Evolutionary conservation across 345 rosid species (phyloP), one percentile per base, ranked within the genome.

Genomic region (Erodium maritimum): DNA sequence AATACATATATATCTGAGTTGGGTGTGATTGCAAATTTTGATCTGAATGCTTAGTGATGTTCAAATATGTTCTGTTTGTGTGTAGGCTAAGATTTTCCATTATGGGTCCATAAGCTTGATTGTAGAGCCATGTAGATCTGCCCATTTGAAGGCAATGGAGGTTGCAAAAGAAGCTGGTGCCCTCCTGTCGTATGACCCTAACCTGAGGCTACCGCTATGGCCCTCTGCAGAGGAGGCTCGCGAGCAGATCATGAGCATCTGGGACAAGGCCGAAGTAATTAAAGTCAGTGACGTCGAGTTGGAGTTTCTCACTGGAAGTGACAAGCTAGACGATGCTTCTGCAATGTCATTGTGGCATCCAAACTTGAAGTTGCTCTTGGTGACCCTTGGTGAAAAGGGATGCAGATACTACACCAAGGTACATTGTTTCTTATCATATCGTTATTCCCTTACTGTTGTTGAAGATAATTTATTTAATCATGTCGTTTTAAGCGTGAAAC

Each of bases 71-170:
- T 29, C 14, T 13, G 24, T 22, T 1, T 42, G 5, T 42, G n/a
- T 46, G 23, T 22, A 93, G 99, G 90, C 91, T 23, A 90, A 79
- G 53, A 84, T 87, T 25, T 93, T 93, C 67, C 99, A 93, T 68
- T 93, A 87, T 59, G 99, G 97, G 69, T 93, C 99, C 1, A 93
- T 93, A 63, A 93, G 99, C 56, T 77, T 93, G 81, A 93, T 93
- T 3, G 97, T 90, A 69, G 97, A 94, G 85, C 99, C 99, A 66
- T 94, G 99, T 72, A 56, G 99, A 71, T 87, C 97, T 1, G 99
- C 97, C 0, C 99, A 94, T 25, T 18, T 90, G 18, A 81, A 79
- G 69, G 99, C 99, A 22, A 94, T 90, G 95, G 79, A 82, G 61
- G 99, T 71, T 62, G 99, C 99, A 13, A 90, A 79, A 61, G 80